Evolutionary conservation across 1,139 yeast species (phyloP), one percentile per base, ranked within the genome.

Genomic region (Suhomyces wounanorum): DNA sequence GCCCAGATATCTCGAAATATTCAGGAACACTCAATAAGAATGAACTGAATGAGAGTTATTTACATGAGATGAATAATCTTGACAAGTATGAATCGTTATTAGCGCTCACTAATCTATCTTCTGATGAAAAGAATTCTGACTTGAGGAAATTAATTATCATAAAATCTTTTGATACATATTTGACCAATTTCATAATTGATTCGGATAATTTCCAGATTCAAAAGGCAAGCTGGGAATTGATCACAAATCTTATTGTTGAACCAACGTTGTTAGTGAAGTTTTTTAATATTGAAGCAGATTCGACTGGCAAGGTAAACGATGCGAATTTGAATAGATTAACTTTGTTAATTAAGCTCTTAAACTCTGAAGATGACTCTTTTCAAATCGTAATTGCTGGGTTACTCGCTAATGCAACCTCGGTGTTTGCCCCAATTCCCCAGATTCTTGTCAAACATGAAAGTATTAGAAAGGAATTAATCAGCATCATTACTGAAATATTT

Each of bases 351-450:
- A 75, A 70, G 44, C 55, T 81, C 53, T 64, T 79, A 41, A 70
- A 77, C 48, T 70, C 81, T 31, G 57, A 61, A 1, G 72, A 77
- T 53, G 57, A 59, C 3, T 53, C 60, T 2, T 63, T 81, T 1
- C 85, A 81, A 55, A 54, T 65, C 1, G 73, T 70, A 1, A 63
- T 79, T 14, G 70, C 80, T 9, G 81, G 82, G 2, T 59, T 81
- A 11, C 63, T 81, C 47, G 83, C 81, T 3, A 81, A 80, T 57
- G 79, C 82, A 3, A 72, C 78, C 1, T 68, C 78, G 23, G 82
- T 75, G 41, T 79, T 62, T 59, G 79, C 73, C 11, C 63, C 81
- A 64, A 73, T 82, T n/a, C 62, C 74, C 1, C 60, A 64, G 42
- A 60, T 72, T 2, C 52, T 82, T 3, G 53, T 68, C 0, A 55